A percentile compares a stretch with the other conserved stretches of the same genome.
These are phyloP conservation scores for Hibiscus trionum DNA, from an alignment of 345 rosid species.

Conservation along the genomic window DNA sequence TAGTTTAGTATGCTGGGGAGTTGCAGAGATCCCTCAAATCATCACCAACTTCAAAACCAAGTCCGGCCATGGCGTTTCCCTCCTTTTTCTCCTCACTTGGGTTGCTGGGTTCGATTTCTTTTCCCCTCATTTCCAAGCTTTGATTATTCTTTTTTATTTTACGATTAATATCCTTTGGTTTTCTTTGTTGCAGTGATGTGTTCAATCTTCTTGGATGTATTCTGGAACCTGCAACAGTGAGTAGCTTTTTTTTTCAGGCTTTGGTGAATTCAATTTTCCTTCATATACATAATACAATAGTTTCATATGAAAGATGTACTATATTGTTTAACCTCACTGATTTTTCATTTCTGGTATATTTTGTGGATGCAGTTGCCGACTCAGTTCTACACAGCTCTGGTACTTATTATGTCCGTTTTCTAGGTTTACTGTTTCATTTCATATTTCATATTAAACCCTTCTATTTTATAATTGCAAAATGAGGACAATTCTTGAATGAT, in stretches of 20 bases:
- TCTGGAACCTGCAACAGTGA: conserved; percentile 94
- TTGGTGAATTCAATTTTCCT: not conserved
- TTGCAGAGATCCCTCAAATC: conserved; percentile 92
- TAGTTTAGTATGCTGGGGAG: conserved; percentile 75
- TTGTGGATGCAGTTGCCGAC: conserved; percentile 76
- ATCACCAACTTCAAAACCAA: conserved; percentile 82
- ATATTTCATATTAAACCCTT: not conserved
- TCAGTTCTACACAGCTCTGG: conserved; percentile 87
- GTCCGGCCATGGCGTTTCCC: conserved; percentile 95
- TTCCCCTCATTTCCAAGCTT: not conserved
- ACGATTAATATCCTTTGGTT: not conserved
- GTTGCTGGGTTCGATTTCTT: conserved; percentile 60
- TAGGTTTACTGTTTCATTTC: not conserved
- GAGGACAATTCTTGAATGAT: not conserved
- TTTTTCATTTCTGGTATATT: conserved; percentile 9
- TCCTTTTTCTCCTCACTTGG: conserved; percentile 90
- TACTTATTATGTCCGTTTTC: conserved; percentile 7
- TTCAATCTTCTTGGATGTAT: conserved; percentile 83
- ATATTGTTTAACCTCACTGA: not conserved
- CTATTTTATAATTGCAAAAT: not conserved
- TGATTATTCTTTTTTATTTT: not conserved
- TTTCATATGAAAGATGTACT: too few relatives aligned
- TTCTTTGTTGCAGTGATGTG: conserved; percentile 57
- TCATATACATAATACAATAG: too few relatives aligned
- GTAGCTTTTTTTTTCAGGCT: conserved; percentile 11